These are phyloP conservation scores for Pseudogymnoascus sp. DNA, from an alignment of 2,329 filamentous ascomycete genomes.

Conservation along the genomic window DNA sequence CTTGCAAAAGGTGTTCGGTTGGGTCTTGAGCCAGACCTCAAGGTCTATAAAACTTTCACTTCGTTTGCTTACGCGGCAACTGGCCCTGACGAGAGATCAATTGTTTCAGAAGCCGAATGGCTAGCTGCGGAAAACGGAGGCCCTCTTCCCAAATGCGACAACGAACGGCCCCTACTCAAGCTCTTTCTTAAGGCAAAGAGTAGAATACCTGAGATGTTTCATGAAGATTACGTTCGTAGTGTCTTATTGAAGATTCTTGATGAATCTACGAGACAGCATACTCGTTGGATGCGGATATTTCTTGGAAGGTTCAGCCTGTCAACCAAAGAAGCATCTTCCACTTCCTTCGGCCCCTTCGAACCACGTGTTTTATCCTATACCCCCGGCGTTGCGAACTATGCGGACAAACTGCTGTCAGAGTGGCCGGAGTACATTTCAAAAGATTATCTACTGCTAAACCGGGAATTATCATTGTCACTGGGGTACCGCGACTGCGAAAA, in stretches of 20 bases:
- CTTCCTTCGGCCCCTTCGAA: not conserved
- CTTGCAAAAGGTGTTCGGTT: not conserved
- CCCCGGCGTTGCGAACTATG: not conserved
- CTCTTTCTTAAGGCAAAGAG: not conserved
- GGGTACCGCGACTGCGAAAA: not conserved
- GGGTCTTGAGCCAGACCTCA: not conserved
- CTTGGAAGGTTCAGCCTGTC: not conserved
- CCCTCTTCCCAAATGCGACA: not conserved
- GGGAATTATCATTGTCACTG: not conserved
- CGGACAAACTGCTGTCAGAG: not conserved
- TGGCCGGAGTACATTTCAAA: not conserved
- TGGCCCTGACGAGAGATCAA: not conserved
- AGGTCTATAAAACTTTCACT: not conserved
- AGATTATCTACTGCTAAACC: not conserved
- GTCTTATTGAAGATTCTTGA: not conserved
- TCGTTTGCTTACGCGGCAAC: not conserved
- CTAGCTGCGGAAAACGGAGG: not conserved
- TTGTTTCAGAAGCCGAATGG: not conserved
- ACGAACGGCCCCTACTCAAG: not conserved
- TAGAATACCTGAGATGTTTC: not conserved
- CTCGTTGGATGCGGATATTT: conserved; percentile 1
- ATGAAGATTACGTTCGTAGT: not conserved
- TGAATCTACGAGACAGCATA: not conserved
- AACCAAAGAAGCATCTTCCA: not conserved
- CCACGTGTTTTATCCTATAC: too few species aligned